Conservation (phyloP, 345 rosid genomes). For the Abelmoschus esculentus region DNA sequence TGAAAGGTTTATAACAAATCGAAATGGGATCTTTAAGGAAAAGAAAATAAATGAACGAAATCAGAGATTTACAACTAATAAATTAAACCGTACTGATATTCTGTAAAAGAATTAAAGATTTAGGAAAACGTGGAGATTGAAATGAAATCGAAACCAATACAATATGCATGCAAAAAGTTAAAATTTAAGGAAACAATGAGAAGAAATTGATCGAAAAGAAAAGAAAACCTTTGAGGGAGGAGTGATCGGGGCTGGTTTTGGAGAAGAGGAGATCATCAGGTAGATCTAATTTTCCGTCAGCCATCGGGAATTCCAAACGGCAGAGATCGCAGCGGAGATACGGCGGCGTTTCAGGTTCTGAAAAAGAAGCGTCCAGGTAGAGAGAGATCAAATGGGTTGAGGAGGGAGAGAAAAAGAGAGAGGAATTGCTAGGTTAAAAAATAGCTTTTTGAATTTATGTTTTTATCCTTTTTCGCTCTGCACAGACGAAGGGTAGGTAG, state of each 20-base stretch:
- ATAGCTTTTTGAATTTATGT: no score
- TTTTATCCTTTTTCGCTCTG: no score
- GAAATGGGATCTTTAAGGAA: neutral
- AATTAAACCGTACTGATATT: neutral
- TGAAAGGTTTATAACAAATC: neutral
- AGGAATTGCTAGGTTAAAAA: no score
- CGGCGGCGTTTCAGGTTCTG: neutral
- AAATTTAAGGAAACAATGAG: neutral
- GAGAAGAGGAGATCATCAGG: slow-evolving; percentile 21
- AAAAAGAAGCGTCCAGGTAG: neutral
- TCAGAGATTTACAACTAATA: neutral
- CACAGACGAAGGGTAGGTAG: no score
- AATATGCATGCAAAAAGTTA: neutral
- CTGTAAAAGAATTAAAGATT: neutral
- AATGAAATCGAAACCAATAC: neutral
- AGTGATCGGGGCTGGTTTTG: slow-evolving; percentile 4
- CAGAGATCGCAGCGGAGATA: neutral
- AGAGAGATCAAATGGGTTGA: neutral
- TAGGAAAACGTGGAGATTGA: neutral
- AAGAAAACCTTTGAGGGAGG: slow-evolving; percentile 16
- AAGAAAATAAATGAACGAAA: neutral
- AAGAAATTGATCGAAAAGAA: neutral
- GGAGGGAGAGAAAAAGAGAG: neutral
- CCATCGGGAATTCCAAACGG: slow-evolving; percentile 12
- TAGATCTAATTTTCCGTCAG: slow-evolving; percentile 17